These are phyloP conservation scores for Shiraia sp. DNA, from an alignment of 2,329 filamentous ascomycete species.

Conservation along the genomic window DNA sequence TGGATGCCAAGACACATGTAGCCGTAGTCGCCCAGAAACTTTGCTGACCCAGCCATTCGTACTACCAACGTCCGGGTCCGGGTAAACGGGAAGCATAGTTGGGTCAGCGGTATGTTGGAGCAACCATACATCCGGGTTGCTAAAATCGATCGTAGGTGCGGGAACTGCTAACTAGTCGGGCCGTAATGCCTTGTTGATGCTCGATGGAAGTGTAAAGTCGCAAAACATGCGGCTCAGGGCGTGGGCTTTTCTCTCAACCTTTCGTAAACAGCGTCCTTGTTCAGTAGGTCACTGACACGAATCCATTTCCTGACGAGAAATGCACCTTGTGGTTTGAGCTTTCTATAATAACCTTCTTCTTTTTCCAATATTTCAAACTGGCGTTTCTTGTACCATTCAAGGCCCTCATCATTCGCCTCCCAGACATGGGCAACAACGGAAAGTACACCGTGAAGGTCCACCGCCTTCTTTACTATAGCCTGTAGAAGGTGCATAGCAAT, in stretches of 20 bases:
- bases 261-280: background rate
- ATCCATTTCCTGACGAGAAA: constrained; percentile 55
- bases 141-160: background rate
- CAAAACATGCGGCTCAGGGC: background rate
- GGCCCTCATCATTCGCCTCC: constrained; percentile 62
- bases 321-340: constrained; percentile 60
- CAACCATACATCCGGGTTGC: constrained; percentile 3
- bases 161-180: background rate
- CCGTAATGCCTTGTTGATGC: too few relatives aligned
- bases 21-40: background rate
- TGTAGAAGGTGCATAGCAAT: constrained; percentile 60
- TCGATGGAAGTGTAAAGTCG: too few relatives aligned
- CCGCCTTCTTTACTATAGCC: constrained; percentile 50
- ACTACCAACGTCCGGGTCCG: constrained; percentile 7
- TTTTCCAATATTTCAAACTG: constrained; percentile 58
- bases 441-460: constrained; percentile 55
- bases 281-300: constrained; percentile 40
- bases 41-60: constrained; percentile 3
- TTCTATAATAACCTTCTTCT: constrained; percentile 62
- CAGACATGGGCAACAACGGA: constrained; percentile 66
- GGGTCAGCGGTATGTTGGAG: constrained; percentile 1
- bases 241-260: background rate
- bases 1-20: background rate
- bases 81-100: constrained; percentile 8
- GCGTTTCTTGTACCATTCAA: constrained; percentile 63